Conservation (phyloP, 2,329 filamentous ascomycete genomes). For the Fusarium chlamydosporum region DNA sequence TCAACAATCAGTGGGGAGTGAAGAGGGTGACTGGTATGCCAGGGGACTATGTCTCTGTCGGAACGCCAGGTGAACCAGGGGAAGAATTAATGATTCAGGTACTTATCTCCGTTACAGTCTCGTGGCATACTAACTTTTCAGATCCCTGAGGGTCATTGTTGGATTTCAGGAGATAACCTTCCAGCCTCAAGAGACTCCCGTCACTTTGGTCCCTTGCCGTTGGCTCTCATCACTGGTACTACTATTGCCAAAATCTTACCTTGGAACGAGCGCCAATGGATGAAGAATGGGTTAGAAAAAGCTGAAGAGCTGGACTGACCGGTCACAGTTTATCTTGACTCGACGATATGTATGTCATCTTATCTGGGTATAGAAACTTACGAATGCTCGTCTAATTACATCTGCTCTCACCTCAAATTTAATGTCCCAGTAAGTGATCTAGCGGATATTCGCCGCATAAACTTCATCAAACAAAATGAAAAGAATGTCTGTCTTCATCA, state of each 20-base stretch:
- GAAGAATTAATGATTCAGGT: slow-evolving; percentile 76
- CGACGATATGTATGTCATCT: slow-evolving; percentile 47
- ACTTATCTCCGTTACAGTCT: neutral
- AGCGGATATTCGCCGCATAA: slow-evolving; percentile 52
- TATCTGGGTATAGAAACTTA: slow-evolving; percentile 51
- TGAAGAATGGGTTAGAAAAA: slow-evolving; percentile 61
- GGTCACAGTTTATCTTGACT: neutral
- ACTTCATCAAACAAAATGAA: slow-evolving; percentile 54
- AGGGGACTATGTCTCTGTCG: slow-evolving; percentile 79
- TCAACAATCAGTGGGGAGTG: slow-evolving; percentile 71
- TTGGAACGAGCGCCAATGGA: slow-evolving; percentile 65
- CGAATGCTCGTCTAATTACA: slow-evolving; percentile 56
- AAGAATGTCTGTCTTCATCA: slow-evolving; percentile 40
- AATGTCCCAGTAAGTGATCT: slow-evolving; percentile 38
- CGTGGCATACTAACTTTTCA: slow-evolving; percentile 55
- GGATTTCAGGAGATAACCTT: slow-evolving; percentile 90
- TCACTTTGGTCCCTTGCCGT: slow-evolving; percentile 85
- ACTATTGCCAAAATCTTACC: slow-evolving; percentile 75
- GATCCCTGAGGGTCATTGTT: slow-evolving; percentile 94
- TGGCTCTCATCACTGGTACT: slow-evolving; percentile 88
- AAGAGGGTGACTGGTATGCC: slow-evolving; percentile 86
- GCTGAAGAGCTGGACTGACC: slow-evolving; percentile 42
- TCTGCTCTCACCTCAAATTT: slow-evolving; percentile 42
- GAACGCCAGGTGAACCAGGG: slow-evolving; percentile 68
- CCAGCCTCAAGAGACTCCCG: slow-evolving; percentile 88